Evolutionary conservation across 2,329 filamentous ascomycete species (phyloP), one percentile per base, ranked within the genome.

Genomic region (Aspergillus brunneoviolaceus): DNA sequence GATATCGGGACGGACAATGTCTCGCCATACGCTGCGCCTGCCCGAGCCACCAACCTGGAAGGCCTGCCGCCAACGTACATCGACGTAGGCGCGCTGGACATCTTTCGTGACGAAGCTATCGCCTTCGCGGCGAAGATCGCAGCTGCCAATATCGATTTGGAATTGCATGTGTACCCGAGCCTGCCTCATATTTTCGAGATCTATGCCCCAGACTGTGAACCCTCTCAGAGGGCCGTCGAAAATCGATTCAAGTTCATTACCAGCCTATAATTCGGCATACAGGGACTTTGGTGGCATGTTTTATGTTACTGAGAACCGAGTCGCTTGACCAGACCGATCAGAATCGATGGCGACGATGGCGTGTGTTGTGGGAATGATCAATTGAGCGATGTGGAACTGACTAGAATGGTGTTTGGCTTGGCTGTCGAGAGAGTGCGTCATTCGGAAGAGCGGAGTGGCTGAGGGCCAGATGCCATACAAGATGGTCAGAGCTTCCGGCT

Each of bases 81-180:
- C n/a, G 50, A 39, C 19, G 50, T 52, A 12, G 50, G 50, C n/a
- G 29, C 11, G 5, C 66, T 79, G 42, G 80, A 83, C 65, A 67
- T 79, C 31, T 81, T 82, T 61, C 70, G 77, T 3, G 75, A 80
- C 19, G 61, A 82, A 60, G 70, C 69, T 51, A 58, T 81, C 19
- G 69, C 70, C 23, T 81, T 76, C 65, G 79, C 77, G 14, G 67
- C 64, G 25, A 74, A 69, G 54, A 64, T 82, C 35, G 77, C 75
- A 60, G 72, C 69, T n/a, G 74, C 72, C 12, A 78, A 79, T 23
- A 77, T 80, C n/a, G 69, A 72, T 33, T 69, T 71, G 5, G 78
- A 82, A 63, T 62, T 81, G 48, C 79, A 81, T 65, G 69, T 82
- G 5, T 79, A 77, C 68, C 76, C 77, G 0, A 77, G 78, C 1